Evolutionary conservation across 2,329 filamentous ascomycete species (phyloP), one percentile per base, ranked within the genome.

Genomic region (Daldinia eschscholtzii): DNA sequence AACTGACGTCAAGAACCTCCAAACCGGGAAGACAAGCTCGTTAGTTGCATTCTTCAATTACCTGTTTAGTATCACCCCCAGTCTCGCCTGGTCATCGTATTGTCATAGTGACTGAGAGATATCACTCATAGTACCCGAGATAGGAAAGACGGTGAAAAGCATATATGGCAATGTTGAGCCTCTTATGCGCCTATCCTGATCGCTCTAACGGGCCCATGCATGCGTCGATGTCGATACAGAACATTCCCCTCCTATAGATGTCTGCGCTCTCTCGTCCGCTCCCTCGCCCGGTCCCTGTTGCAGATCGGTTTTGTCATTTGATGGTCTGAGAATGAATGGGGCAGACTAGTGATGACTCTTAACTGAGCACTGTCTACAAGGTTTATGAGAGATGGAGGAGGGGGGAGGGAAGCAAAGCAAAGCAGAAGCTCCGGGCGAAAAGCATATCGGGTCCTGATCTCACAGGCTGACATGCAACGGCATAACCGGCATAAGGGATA

Each of bases 381-480:
- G 41, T 35, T 53, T 61, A 20, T 13, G 48, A 39, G 35, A 57
- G 39, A 65, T 52, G 9, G 37, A 12, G 55, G 30, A 12, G 55
- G 50, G 39, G 35, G 28, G 30, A 59, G 12, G 35, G 23, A 39
- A 37, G 20, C 46, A 57, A 60, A 30, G 20, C 26, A 53, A 50
- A 58, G 53, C 23, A 64, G 48, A 61, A 59, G 48, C 61, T 64
- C 58, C 62, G 53, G 30, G 53, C 50, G 15, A 6, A 46, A 69
- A 64, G 64, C 57, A 67, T 70, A 67, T 69, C 66, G 66, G 67
- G 41, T 39, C 56, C 46, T 64, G 56, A 71, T 72, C 64, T 70
- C 56, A 62, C 65, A 68, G 67, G 37, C 44, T 67, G 59, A 71
- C 56, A 67, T 70, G 64, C 57, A 61, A 71, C 61, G 26, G 52